phyloP scores from a whole-genome alignment of 129 eudicot species.

The Flaveria ramosissima region DNA sequence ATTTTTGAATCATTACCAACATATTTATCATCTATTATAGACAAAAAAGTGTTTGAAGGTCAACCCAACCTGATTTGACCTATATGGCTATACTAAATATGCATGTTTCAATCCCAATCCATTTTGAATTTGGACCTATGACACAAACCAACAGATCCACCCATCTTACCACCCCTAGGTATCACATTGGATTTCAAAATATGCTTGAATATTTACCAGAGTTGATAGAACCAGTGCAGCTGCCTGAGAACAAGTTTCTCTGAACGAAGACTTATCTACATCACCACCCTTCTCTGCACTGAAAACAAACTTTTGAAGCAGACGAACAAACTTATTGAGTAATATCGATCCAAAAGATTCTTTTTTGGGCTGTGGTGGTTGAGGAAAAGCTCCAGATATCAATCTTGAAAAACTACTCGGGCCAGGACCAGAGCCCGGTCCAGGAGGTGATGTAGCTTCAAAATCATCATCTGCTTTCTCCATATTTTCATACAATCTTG shows the following conservation, averaged over 20 bases:
- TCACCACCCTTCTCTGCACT: conserved; percentile 86
- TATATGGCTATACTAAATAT: not conserved
- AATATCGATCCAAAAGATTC: conserved; percentile 77
- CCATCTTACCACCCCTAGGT: not conserved
- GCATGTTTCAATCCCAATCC: not conserved
- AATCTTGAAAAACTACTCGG: conserved; percentile 56
- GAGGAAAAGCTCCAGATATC: conserved; percentile 61
- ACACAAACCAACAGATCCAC: conserved; percentile 1
- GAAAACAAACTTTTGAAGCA: conserved; percentile 86
- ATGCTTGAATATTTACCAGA: conserved; percentile 51
- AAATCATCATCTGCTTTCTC: conserved; percentile 56
- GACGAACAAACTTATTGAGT: conserved; percentile 75
- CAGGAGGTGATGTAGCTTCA: conserved; percentile 41
- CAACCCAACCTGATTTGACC: conserved; percentile 17
- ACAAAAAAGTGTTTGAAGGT: conserved; percentile 5
- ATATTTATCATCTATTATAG: not conserved
- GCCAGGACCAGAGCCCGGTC: conserved; percentile 32
- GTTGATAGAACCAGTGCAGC: conserved; percentile 92
- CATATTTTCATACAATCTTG: conserved; percentile 87
- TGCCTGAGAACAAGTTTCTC: conserved; percentile 94
- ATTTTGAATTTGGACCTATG: not conserved
- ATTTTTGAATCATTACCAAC: not conserved
- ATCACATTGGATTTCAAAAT: conserved; percentile 2
- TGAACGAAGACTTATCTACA: conserved; percentile 87
- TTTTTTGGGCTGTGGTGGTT: conserved; percentile 54